phyloP scores from a whole-genome alignment of 2,329 filamentous ascomycete species.

The Cercospora sojina region DNA sequence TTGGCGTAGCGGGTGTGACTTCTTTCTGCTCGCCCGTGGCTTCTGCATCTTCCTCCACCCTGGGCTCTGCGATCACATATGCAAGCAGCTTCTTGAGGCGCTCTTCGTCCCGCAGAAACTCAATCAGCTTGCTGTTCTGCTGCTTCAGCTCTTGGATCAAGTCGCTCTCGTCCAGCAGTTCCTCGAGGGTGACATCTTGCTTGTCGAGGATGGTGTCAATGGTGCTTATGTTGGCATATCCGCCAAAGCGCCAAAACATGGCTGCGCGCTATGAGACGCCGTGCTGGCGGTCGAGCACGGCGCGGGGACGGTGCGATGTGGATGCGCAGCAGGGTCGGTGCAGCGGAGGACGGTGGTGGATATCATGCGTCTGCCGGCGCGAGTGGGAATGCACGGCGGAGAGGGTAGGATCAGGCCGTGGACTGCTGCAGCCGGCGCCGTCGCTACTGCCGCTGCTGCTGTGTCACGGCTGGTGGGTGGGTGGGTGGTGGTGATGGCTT shows the following conservation, averaged over 20 bases:
- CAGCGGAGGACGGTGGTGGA: slow-evolving; percentile 4
- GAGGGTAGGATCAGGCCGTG: not conserved
- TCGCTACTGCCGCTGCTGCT: slow-evolving; percentile 6
- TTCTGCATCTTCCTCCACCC: slow-evolving; percentile 48
- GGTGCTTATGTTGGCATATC: slow-evolving; percentile 94
- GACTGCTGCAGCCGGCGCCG: slow-evolving; percentile 2
- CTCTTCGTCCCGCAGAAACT: slow-evolving; percentile 85
- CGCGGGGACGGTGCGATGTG: slow-evolving; percentile 3
- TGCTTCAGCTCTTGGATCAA: slow-evolving; percentile 97
- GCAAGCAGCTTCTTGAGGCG: slow-evolving; percentile 82
- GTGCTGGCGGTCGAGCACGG: slow-evolving; percentile 15
- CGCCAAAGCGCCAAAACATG: slow-evolving; percentile 99
- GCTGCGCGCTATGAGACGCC: slow-evolving; percentile 45
- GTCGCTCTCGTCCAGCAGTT: slow-evolving; percentile 92
- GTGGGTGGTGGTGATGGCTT: not conserved
- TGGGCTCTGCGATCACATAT: slow-evolving; percentile 81
- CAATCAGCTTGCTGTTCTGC: slow-evolving; percentile 95
- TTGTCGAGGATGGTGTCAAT: slow-evolving; percentile 97
- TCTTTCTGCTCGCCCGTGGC: slow-evolving; percentile 35
- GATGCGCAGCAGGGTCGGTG: slow-evolving; percentile 14
- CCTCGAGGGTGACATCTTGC: slow-evolving; percentile 88
- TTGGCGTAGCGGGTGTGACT: slow-evolving; percentile 26
- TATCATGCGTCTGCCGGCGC: slow-evolving; percentile 22
- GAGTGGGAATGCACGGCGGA: slow-evolving; percentile 6
- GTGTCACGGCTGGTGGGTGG: slow-evolving; percentile 8